phyloP scores from a whole-genome alignment of 2,329 filamentous ascomycete species.

The Colletotrichum phormii region DNA sequence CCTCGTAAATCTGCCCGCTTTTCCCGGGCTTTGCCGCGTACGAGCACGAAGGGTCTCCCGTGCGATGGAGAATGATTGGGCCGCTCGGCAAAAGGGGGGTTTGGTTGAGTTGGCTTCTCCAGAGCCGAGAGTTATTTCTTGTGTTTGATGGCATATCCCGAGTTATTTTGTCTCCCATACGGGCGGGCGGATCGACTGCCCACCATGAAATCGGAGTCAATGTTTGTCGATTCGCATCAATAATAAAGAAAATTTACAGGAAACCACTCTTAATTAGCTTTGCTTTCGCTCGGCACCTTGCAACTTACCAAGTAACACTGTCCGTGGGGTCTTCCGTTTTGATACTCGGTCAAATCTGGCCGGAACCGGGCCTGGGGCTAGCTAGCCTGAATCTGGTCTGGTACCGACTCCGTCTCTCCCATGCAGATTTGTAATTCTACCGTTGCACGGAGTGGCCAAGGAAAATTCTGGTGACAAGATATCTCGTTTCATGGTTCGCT shows the following conservation, averaged over 20 bases:
- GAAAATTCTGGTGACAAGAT: too few relatives aligned
- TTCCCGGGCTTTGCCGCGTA: neutral
- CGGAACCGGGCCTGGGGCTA: neutral
- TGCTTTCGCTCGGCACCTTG: neutral
- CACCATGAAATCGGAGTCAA: neutral
- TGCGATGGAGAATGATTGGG: neutral
- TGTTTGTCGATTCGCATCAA: neutral
- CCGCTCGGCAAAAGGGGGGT: neutral
- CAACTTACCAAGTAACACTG: neutral
- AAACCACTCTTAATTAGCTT: neutral
- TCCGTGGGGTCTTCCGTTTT: neutral
- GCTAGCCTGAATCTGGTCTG: neutral
- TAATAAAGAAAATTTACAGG: neutral
- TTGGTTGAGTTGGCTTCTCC: neutral
- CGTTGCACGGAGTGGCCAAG: too few relatives aligned
- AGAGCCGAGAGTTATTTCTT: neutral
- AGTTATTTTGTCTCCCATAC: neutral
- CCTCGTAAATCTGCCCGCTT: neutral
- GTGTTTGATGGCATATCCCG: neutral
- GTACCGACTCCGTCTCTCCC: too few relatives aligned
- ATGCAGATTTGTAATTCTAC: too few relatives aligned
- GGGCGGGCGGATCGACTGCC: neutral
- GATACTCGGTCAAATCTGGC: neutral
- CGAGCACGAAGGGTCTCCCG: neutral
- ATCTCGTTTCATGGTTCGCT: too few relatives aligned